phyloP scores from a whole-genome alignment of 2,329 filamentous ascomycete genomes.

The Aureobasidium subglaciale region DNA sequence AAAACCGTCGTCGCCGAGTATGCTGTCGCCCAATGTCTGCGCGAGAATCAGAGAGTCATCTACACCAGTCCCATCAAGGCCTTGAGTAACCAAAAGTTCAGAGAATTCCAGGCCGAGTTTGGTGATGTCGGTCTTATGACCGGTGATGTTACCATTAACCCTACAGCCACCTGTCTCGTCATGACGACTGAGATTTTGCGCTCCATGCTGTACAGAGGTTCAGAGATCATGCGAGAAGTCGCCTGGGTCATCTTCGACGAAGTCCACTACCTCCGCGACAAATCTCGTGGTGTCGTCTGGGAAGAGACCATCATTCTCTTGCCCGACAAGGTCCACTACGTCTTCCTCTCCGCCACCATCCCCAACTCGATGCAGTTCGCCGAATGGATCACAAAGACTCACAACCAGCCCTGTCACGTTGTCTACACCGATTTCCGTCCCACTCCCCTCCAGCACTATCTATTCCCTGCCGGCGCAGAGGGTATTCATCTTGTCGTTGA shows the following conservation, averaged over 20 bases:
- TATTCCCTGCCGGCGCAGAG: constrained; percentile 86
- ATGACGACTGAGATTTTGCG: constrained; percentile 99
- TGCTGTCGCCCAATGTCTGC: constrained; percentile 92
- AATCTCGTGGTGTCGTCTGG: constrained; percentile 91
- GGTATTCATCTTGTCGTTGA: constrained; percentile 93
- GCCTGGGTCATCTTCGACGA: constrained; percentile 98
- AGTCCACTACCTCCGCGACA: constrained; percentile 97
- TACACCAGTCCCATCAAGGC: constrained; percentile 99
- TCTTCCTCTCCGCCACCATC: constrained; percentile 96
- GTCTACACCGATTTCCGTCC: constrained; percentile 98
- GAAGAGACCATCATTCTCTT: constrained; percentile 98
- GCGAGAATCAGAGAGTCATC: constrained; percentile 96
- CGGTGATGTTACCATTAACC: constrained; percentile 98
- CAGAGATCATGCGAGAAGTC: constrained; percentile 98
- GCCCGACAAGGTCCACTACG: constrained; percentile 97
- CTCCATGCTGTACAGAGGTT: constrained; percentile 96
- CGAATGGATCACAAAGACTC: constrained; percentile 98
- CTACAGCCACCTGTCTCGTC: constrained; percentile 92
- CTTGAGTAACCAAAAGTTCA: constrained; percentile 95
- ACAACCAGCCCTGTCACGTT: constrained; percentile 95
- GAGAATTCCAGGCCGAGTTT: constrained; percentile 92
- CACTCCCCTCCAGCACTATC: constrained; percentile 94
- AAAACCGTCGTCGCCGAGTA: constrained; percentile 99
- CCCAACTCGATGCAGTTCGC: constrained; percentile 99
- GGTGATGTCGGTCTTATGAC: constrained; percentile 98